Base-by-base conservation (phyloP, 2,329 filamentous ascomycete genomes). In the Fusarium algeriense region DNA sequence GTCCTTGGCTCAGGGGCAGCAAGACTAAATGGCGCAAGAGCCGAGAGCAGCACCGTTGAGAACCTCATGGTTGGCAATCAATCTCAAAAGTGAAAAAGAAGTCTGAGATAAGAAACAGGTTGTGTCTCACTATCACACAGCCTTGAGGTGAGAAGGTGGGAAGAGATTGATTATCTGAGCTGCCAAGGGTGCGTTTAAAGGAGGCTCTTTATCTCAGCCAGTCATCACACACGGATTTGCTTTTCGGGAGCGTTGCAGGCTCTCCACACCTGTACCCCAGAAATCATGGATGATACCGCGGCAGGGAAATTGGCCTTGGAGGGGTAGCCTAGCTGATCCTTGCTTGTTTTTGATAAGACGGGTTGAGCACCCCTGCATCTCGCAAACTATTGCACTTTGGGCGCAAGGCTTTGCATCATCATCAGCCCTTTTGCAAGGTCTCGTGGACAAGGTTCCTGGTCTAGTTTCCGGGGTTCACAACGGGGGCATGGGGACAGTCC, bases 11-110 rank as follows among this genome's bases (percentile, higher is more conserved):
- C 75, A 11, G 77, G 73, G 28, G 80, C 78, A 44, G 81, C 65
- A 41, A 83, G 70, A 68, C 78, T 74, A 55, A 76, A 71, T 15
- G 82, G 81, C 64, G 76, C 74, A 60, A 83, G 50, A 38, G 79
- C 77, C 61, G 78, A 73, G 26, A 81, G 63, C 43, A 83, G 66
- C 48, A 83, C 53, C 40, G 75, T 78, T 48, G 76, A 79, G 75
- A 83, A 81, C 71, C 78, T 76, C 82, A 83, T 83, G 56, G 34
- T n/a, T 71, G 70, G 20, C 46, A 38, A 32, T 35, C 23, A 34
- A 35, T 26, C 43, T 53, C 52, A 28, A 38, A 40, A 23, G 26
- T 14, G 44, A 37, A 40, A n/a, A 20, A 12, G 44, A 55, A 32
- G 50, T 4, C 14, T 40, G 14, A 46, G 44, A 48, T 50, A 48